Percentiles rank a stretch among this genome's conserved stretches.
These are phyloP conservation scores for Magnolia sinica DNA, from an alignment of 164 flowering plant genomes.

Conservation along the genomic window DNA sequence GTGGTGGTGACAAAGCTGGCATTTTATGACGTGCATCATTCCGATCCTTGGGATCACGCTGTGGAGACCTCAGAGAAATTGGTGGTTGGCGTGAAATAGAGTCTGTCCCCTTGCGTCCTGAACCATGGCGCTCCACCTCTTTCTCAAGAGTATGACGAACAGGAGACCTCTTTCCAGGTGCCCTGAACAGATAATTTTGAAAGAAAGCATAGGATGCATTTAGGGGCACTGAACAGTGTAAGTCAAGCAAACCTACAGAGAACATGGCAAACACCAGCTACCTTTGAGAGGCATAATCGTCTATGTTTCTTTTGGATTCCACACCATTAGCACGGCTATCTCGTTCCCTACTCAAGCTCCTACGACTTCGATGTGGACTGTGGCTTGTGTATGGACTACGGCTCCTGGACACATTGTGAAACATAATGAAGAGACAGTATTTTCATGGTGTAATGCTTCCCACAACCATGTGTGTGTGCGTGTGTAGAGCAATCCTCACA, in stretches of 20 bases:
- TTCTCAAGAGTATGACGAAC: slow-evolving; percentile 23
- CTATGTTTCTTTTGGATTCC: slow-evolving; percentile 19
- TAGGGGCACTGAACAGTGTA: not conserved
- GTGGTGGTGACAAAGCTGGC: slow-evolving; percentile 28
- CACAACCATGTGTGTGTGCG: not conserved
- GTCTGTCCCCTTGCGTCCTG: slow-evolving; percentile 23
- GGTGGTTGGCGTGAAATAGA: slow-evolving; percentile 24
- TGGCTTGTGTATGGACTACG: slow-evolving; percentile 25
- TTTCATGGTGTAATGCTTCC: not conserved
- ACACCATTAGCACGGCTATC: slow-evolving; percentile 21
- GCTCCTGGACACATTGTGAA: slow-evolving; percentile 18
- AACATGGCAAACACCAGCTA: slow-evolving; percentile 4
- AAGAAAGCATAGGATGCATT: not conserved
- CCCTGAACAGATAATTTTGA: slow-evolving; percentile 21
- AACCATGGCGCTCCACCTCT: slow-evolving; percentile 20
- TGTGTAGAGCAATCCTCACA: not conserved
- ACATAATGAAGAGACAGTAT: slow-evolving; percentile 1
- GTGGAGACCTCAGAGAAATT: slow-evolving; percentile 55
- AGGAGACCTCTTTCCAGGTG: slow-evolving; percentile 34
- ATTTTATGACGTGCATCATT: slow-evolving; percentile 17
- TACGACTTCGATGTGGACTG: slow-evolving; percentile 17
- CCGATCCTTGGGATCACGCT: slow-evolving; percentile 30
- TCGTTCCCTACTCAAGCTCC: slow-evolving; percentile 34
- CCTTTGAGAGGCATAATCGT: slow-evolving; percentile 26
- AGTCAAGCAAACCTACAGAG: not conserved